phyloP scores from a whole-genome alignment of 2,329 filamentous ascomycete species.

The Graphilbum sp. region DNA sequence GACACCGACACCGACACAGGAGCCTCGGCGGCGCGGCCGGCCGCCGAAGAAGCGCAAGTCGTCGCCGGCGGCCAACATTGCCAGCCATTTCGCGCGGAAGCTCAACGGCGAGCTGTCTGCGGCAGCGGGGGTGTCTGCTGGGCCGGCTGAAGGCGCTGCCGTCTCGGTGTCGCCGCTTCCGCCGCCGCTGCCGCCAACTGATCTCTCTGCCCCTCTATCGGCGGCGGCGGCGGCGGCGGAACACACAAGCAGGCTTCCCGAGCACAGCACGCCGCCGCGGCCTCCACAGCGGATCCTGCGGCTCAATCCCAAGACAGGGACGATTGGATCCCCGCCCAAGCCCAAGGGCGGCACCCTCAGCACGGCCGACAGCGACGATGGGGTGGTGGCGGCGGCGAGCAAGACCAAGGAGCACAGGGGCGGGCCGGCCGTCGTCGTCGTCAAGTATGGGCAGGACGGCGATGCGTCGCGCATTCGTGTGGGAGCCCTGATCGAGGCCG shows the following conservation, averaged over 20 bases:
- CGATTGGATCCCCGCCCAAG: conserved; percentile 43
- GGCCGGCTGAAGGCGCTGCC: too few species aligned
- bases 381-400: too few species aligned
- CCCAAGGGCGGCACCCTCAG: too few species aligned
- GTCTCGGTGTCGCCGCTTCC: too few species aligned
- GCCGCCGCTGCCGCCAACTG: too few species aligned
- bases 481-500: conserved; percentile 2
- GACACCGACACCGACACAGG: not conserved
- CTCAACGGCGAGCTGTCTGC: too few species aligned
- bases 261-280: not conserved
- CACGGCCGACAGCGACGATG: too few species aligned
- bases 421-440: not conserved
- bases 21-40: conserved; percentile 7
- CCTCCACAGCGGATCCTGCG: conserved; percentile 27
- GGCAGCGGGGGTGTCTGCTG: too few species aligned
- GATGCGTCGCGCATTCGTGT: conserved; percentile 3
- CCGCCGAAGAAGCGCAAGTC: conserved; percentile 13
- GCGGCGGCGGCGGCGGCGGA: not conserved
- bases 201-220: too few species aligned
- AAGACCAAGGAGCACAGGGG: conserved; percentile 1
- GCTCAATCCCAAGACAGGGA: conserved; percentile 44
- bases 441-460: conserved; percentile 4
- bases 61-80: conserved; percentile 9
- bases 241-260: not conserved
- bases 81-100: conserved; percentile 12